Evolutionary conservation across 768 basidiomycete species (phyloP), one percentile per base, ranked within the genome.

Genomic region (Boletus tylopilopsis): DNA sequence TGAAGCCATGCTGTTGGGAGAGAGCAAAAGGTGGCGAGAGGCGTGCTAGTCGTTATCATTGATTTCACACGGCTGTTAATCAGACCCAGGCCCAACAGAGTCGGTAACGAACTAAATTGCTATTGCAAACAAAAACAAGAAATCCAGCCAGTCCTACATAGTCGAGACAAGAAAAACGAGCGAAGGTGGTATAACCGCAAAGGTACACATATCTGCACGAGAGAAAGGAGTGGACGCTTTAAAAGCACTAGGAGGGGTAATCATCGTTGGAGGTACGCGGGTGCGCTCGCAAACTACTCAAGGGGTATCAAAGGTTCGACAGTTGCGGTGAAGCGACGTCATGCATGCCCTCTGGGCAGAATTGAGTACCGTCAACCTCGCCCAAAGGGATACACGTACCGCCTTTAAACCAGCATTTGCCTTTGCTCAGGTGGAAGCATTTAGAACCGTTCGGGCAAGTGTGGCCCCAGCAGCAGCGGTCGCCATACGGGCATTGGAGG

Each of bases 391-490:
- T 12, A 25, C 9, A 68, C 78, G 60, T 49, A 78, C 77, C 68
- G 57, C 84, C 87, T 77, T 90, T 90, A 69, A 91, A 91, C 87
- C 89, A 90, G 63, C 89, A 91, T 69, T 85, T 90, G 36, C 88
- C 87, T 62, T 85, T 87, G 68, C 78, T 80, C 25, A 85, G 70
- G 65, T 86, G 85, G 39, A 67, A 71, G 59, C 84, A 86, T 59
- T 78, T 80, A 16, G 77, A 75, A n/a, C 89, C 89, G 56, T 84
- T 85, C 13, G 89, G 89, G 59, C 89, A 91, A 21, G 80, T 72
- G 63, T 91, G 89, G 8, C 89, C 89, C 87, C 88, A 90, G 66
- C 87, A 90, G 60, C 88, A 91, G 51, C 71, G 71, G 36, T 81
- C 79, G 35, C 84, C 87, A 55, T 82, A 83, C n/a, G 87, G 87